Evolutionary conservation across 139 green algal genomes (phyloP).

Genomic region (Coelastrella sp.): DNA sequence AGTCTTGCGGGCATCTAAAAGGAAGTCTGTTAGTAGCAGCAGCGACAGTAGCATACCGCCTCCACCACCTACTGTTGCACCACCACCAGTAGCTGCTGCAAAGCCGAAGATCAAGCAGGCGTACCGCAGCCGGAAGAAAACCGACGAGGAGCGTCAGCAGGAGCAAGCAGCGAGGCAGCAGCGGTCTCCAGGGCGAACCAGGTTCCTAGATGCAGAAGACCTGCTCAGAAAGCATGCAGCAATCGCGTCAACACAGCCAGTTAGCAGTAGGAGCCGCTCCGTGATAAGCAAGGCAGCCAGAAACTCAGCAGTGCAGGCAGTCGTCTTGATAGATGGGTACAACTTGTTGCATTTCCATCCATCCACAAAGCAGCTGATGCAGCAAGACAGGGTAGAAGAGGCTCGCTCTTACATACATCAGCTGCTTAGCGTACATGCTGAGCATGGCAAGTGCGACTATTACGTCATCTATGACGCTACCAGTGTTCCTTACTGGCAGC

Average conservation of each 20-base stretch:
- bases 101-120: background rate
- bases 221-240: background rate
- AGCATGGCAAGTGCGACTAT: background rate
- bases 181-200: background rate
- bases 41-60: background rate
- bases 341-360: conserved; percentile 1
- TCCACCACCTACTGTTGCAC: background rate
- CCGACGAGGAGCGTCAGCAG: background rate
- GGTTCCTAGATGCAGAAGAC: background rate
- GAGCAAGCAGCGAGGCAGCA: background rate
- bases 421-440: background rate
- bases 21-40: background rate
- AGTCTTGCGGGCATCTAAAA: background rate
- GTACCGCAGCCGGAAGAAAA: background rate
- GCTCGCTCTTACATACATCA: background rate
- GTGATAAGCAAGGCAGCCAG: background rate
- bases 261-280: background rate
- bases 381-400: background rate
- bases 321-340: background rate
- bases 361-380: conserved; percentile 9
- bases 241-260: background rate
- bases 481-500: background rate
- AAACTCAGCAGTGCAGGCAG: background rate
- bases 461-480: background rate
- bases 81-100: background rate